Base-by-base conservation (phyloP, 2,329 filamentous ascomycete species). In the Aspergillus jensenii region DNA sequence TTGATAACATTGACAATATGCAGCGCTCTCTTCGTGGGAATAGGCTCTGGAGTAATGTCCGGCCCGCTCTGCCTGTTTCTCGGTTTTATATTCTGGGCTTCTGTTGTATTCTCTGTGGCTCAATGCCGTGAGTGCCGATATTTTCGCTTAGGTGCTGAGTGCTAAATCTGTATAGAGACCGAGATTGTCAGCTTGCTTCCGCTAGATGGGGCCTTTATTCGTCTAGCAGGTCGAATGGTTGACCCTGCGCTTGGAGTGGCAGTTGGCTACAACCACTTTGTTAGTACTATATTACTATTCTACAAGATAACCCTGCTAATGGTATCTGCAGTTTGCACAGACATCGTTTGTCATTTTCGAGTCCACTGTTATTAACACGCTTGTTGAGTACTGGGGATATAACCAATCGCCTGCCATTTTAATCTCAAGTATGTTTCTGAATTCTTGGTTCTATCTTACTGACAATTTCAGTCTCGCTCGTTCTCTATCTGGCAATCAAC, bases 271-370 rank as follows among this genome's bases (percentile, higher is more conserved):
- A 53, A 53, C 37, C 51, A 53, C 19, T 53, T 53, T 35, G 51
- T 53, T 12, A 46, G 51, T 53, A 17, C 3, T 19, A 3, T 41
- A 23, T 14, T 15, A 37, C 11, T 4, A 33, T 15, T 43, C 3
- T 15, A 6, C n/a, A 43, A 3, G 49, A 15, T 2, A 4, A 7
- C 6, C n/a, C 3, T 12, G 31, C 19, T 45, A 37, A 44, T 45
- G 9, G 3, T 17, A 2, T 21, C 19, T 53, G 15, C 31, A 53
- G 51, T 53, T 53, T 21, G 51, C 51, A 12, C 51, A 53, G 39
- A 53, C 51, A 15, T 46, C 51, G 17, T 53, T 39, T 53, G 41
- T 53, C 41, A 53, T 53, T 25, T 53, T 53, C 14, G 51, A 53
- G 41, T 41, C 51, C 19, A 53, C 51, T 1, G 41, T 53, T 19